Percentiles rank a stretch among this genome's conserved stretches.
Conservation (phyloP, 2,329 filamentous ascomycete genomes). For the Curvularia hawaiiensis region DNA sequence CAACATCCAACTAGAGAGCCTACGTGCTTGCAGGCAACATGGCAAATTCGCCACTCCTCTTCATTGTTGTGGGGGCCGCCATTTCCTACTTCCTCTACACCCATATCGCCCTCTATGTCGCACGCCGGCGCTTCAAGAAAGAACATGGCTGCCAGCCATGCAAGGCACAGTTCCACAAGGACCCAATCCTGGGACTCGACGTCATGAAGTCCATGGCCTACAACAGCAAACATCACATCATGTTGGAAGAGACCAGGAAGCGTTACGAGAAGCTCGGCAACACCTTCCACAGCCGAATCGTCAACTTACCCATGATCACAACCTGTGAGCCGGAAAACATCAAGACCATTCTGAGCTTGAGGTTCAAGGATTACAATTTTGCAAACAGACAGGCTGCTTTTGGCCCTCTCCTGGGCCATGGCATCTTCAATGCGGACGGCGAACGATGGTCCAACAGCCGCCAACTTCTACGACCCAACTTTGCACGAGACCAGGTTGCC, state of each 20-base stretch:
- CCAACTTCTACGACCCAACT: conserved; percentile 60
- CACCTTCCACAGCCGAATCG: conserved; percentile 50
- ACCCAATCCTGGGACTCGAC: conserved; percentile 61
- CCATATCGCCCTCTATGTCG: conserved; percentile 42
- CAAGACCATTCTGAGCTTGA: conserved; percentile 52
- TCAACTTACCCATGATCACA: conserved; percentile 42
- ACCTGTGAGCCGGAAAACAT: conserved; percentile 57
- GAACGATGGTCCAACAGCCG: conserved; percentile 48
- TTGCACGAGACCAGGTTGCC: conserved; percentile 58
- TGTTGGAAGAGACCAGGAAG: conserved; percentile 28
- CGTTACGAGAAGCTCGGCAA: conserved; percentile 35
- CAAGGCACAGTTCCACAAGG: conserved; percentile 56
- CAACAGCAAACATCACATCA: conserved; percentile 41
- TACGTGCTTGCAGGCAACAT: conserved; percentile 13
- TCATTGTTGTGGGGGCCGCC: conserved; percentile 39
- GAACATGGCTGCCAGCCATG: conserved; percentile 56
- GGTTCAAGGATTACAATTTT: conserved; percentile 55
- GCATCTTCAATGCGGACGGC: conserved; percentile 56
- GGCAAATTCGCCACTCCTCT: conserved; percentile 34
- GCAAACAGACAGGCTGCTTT: conserved; percentile 45
- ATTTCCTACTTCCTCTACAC: conserved; percentile 44
- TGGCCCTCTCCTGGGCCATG: conserved; percentile 50
- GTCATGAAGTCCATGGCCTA: conserved; percentile 50
- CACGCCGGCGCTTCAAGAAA: conserved; percentile 46
- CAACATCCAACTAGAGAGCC: not conserved